phyloP scores from a whole-genome alignment of 2,329 filamentous ascomycete species.

The Fusarium sp. region DNA sequence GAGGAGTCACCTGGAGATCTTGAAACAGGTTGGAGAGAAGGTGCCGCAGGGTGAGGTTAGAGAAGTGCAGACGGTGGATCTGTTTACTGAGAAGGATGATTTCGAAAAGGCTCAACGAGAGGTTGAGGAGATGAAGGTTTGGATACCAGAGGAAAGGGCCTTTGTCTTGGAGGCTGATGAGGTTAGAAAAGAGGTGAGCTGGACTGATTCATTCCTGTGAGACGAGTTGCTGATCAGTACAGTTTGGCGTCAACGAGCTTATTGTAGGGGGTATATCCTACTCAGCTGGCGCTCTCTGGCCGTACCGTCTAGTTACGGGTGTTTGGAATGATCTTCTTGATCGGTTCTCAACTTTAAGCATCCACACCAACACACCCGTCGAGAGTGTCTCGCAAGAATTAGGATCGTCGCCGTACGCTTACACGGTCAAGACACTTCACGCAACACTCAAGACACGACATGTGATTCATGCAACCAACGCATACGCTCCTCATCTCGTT shows the following conservation, averaged over 20 bases:
- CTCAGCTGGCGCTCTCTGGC: constrained; percentile 62
- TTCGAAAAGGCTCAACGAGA: constrained; percentile 48
- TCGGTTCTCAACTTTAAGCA: constrained; percentile 49
- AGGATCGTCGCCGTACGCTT: constrained; percentile 38
- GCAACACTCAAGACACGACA: constrained; percentile 60
- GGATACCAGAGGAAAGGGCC: constrained; percentile 56
- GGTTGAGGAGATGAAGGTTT: constrained; percentile 50
- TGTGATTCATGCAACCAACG: constrained; percentile 70
- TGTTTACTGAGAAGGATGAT: constrained; percentile 54
- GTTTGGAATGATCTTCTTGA: constrained; percentile 57
- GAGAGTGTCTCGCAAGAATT: constrained; percentile 40
- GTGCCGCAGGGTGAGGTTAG: constrained; percentile 56
- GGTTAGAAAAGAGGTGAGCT: constrained; percentile 47
- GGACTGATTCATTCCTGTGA: background rate
- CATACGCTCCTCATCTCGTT: constrained; percentile 62
- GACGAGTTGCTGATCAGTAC: constrained; percentile 11
- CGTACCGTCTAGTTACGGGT: constrained; percentile 61
- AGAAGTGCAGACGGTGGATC: constrained; percentile 60
- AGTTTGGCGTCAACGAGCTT: constrained; percentile 52
- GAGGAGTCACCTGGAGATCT: constrained; percentile 53
- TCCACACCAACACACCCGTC: constrained; percentile 55
- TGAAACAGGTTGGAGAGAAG: constrained; percentile 53
- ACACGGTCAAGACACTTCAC: constrained; percentile 58
- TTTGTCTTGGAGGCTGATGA: constrained; percentile 50
- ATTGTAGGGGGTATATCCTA: constrained; percentile 59